Evolutionary conservation across 2,329 filamentous ascomycete species (phyloP).

Genomic region (Huntiella abstrusa): DNA sequence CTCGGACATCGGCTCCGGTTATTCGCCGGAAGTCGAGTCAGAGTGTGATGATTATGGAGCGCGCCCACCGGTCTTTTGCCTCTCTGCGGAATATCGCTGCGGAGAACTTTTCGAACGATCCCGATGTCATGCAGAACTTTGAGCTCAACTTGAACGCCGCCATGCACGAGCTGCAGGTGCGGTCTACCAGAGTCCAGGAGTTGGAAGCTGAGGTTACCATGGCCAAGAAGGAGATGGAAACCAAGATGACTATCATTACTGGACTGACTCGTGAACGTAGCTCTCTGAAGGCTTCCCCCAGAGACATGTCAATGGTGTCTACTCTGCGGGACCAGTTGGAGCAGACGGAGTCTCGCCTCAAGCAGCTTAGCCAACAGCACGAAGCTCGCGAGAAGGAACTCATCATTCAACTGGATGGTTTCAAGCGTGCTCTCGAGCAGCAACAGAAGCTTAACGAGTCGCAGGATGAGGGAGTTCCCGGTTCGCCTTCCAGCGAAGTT

Average conservation of each 20-base stretch:
- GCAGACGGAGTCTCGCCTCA: constrained; percentile 67
- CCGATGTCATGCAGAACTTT: constrained; percentile 79
- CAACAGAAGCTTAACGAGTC: constrained; percentile 4
- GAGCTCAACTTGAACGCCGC: constrained; percentile 80
- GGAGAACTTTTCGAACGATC: constrained; percentile 66
- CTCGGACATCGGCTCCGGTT: constrained; percentile 49
- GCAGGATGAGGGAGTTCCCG: not conserved
- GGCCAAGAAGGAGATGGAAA: constrained; percentile 89
- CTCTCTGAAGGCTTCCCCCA: constrained; percentile 63
- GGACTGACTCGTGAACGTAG: constrained; percentile 84
- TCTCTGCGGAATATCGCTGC: constrained; percentile 73
- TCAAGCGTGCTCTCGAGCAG: constrained; percentile 10
- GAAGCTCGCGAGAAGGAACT: constrained; percentile 59
- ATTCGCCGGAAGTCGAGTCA: constrained; percentile 89
- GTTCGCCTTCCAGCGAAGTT: constrained; percentile 4
- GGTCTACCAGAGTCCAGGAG: constrained; percentile 77
- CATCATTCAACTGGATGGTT: constrained; percentile 44
- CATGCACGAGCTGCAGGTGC: constrained; percentile 75
- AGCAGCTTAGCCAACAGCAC: constrained; percentile 52
- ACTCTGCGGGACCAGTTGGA: constrained; percentile 75
- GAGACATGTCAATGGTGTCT: constrained; percentile 82
- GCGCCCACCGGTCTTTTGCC: constrained; percentile 77
- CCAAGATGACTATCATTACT: constrained; percentile 88
- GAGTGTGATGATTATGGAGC: constrained; percentile 69
- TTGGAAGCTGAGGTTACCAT: constrained; percentile 69